These are phyloP conservation scores for Monosporascus sp. DNA, from an alignment of 2,329 filamentous ascomycete species.

Conservation along the genomic window DNA sequence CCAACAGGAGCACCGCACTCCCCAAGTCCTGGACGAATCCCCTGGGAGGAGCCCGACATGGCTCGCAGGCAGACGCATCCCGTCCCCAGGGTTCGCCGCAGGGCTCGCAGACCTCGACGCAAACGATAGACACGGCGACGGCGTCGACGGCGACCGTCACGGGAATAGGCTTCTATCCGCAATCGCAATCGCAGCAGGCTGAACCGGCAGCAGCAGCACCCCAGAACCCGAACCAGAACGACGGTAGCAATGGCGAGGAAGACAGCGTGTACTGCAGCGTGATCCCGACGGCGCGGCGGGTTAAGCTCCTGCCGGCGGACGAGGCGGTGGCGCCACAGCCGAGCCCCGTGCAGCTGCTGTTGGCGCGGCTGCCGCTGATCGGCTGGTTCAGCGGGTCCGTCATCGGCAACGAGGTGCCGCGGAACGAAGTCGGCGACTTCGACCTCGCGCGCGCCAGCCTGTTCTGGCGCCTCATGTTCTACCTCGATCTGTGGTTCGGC, in stretches of 20 bases:
- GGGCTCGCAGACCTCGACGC: conserved; percentile 45
- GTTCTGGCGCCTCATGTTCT: conserved; percentile 64
- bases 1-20: conserved; percentile 17
- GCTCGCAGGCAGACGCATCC: conserved; percentile 20
- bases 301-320: conserved; percentile 61
- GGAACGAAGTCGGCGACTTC: conserved; percentile 68
- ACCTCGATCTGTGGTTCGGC: conserved; percentile 52
- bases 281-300: conserved; percentile 62
- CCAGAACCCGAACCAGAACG: conserved; percentile 7
- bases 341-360: conserved; percentile 57
- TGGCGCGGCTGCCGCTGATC: conserved; percentile 63
- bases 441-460: conserved; percentile 66
- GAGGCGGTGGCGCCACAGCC: conserved; percentile 67
- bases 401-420: conserved; percentile 71
- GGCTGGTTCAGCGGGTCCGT: conserved; percentile 68
- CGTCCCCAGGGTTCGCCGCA: conserved; percentile 34
- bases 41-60: background rate
- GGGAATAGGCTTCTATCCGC: conserved; percentile 18
- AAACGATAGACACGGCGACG: conserved; percentile 50
- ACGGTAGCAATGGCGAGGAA: conserved; percentile 21
- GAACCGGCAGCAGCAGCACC: background rate
- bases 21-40: conserved; percentile 27
- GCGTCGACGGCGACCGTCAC: conserved; percentile 43
- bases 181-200: background rate
- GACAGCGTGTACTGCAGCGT: conserved; percentile 50